Base-by-base conservation (phyloP, 495 filamentous ascomycete genomes). In the Penicillium bialowiezense region DNA sequence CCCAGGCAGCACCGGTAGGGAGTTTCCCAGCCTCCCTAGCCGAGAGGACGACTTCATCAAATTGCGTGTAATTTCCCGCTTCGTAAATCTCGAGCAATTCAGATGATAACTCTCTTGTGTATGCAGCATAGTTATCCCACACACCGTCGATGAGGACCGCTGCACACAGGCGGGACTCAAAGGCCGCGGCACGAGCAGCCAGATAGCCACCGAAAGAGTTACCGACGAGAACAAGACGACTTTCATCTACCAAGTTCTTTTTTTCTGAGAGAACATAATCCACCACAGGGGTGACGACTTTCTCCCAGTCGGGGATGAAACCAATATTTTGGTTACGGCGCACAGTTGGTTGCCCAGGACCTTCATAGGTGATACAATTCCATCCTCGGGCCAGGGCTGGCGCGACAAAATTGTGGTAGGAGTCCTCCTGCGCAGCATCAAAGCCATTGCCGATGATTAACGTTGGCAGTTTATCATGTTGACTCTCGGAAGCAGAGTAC, bases 221-320 rank as follows among this genome's bases (percentile, higher is more conserved):
- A 17, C 73, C 75, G 10, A 67, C 24, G 1, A 74, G 42, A 8
- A 26, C 50, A 15, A 53, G 23, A 24, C 37, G 50, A 4, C 12
- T 8, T 10, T 14, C 19, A 32, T 73, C 64, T n/a, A 73, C 59
- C 1, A 59, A 58, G 10, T 54, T 32, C 2, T 45, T 41, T 28
- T 55, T 52, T 10, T 55, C 35, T 3, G 42, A 23, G 3, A 48
- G 21, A 3, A 66, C 48, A 43, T 67, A 75, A 62, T 77, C 74
- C 1, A 79, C 57, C 3, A 77, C 49, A 6, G 73, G 73, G 4
- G 69, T 62, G 1, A 76, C 66, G 5, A 70, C 74, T 18, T 64
- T 56, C 60, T 73, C 69, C 74, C 76, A 80, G 13, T 78, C 59
- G 5, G 58, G 58, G 40, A 76, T 76, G 58, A 79, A 78, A 6